A percentile compares a stretch with the other conserved stretches of the same genome.
Evolutionary conservation across 2,329 filamentous ascomycete genomes (phyloP).

Genomic region (Didymella segeticola): DNA sequence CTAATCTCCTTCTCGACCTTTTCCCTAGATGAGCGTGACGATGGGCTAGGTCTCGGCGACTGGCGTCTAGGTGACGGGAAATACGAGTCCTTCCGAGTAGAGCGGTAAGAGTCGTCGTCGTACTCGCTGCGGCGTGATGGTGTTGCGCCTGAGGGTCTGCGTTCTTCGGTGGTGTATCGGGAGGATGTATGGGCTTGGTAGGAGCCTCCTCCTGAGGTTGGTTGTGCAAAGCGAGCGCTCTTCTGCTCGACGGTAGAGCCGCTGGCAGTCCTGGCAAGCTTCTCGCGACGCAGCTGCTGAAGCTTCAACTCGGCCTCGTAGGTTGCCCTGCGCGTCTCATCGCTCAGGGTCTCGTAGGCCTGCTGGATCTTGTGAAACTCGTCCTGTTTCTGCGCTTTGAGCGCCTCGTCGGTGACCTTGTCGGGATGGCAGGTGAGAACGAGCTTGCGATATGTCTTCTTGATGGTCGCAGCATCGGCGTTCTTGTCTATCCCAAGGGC

Average conservation of each 20-base stretch:
- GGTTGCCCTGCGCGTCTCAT: conserved; percentile 72
- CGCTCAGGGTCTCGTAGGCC: conserved; percentile 87
- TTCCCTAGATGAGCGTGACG: conserved; percentile 33
- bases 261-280: conserved; percentile 50
- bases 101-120: conserved; percentile 49
- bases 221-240: conserved; percentile 39
- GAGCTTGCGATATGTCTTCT: conserved; percentile 81
- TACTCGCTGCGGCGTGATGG: conserved; percentile 16
- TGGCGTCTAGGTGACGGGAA: conserved; percentile 27
- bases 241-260: conserved; percentile 36
- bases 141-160: conserved; percentile 28
- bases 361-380: conserved; percentile 93
- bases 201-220: conserved; percentile 28
- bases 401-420: conserved; percentile 79
- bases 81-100: conserved; percentile 44
- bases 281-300: conserved; percentile 67
- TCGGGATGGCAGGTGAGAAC: conserved; percentile 90
- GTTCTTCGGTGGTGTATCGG: conserved; percentile 44
- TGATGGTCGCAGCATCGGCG: conserved; percentile 74
- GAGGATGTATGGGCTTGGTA: conserved; percentile 26
- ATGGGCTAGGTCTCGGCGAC: conserved; percentile 33
- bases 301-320: conserved; percentile 81
- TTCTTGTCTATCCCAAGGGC: conserved; percentile 75
- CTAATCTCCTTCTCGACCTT: conserved; percentile 36
- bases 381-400: conserved; percentile 79